These are phyloP conservation scores for Vachellia collinsii DNA, from an alignment of 306 rosid genomes.

Conservation along the genomic window DNA sequence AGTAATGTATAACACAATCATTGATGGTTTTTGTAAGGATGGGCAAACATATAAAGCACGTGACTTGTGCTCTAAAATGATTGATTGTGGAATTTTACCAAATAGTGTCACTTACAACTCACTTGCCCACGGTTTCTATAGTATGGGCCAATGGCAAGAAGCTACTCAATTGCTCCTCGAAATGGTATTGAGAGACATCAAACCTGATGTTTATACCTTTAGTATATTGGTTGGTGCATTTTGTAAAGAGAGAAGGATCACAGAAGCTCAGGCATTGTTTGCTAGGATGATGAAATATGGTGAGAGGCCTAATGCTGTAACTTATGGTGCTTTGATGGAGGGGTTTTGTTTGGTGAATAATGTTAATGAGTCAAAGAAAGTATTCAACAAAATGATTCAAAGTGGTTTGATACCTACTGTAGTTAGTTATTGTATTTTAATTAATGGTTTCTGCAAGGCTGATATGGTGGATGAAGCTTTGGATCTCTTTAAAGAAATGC, in stretches of 20 bases:
- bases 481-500: conserved; percentile 11
- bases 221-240: conserved; percentile 4
- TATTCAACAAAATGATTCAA: background rate
- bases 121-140: background rate
- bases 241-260: background rate
- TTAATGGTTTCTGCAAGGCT: background rate
- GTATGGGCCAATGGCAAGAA: background rate
- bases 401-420: background rate
- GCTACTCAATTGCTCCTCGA: conserved; percentile 2
- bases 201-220: background rate
- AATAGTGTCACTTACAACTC: background rate
- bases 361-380: background rate
- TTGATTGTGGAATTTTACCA: background rate
- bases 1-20: background rate
- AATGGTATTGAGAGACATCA: conserved; percentile 6
- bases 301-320: background rate
- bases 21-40: conserved; percentile 7
- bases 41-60: background rate
- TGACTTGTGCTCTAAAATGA: background rate
- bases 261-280: background rate
- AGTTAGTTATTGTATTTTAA: background rate
- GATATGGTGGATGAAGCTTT: background rate
- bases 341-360: background rate
- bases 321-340: background rate
- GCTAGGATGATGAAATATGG: conserved; percentile 3